Evolutionary conservation across 345 rosid genomes (phyloP).

Genomic region (Citrus unshiu): DNA sequence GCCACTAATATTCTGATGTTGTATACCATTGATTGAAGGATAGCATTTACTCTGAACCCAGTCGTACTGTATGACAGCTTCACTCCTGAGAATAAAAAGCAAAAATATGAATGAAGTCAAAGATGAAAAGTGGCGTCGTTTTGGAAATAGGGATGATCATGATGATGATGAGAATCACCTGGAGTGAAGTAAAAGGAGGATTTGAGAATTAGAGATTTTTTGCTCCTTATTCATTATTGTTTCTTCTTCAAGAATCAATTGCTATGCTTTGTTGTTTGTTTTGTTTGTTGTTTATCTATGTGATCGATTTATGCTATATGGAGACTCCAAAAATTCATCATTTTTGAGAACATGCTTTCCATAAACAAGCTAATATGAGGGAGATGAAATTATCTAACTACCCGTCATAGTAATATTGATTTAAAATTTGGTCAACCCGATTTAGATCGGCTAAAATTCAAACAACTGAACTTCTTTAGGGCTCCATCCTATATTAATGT

Average conservation of each 20-base stretch:
- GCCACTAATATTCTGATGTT: constrained; percentile 77
- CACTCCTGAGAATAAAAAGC: constrained; percentile 26
- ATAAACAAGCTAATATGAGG: no score
- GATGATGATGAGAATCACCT: constrained; percentile 19
- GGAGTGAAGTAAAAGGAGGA: constrained; percentile 42
- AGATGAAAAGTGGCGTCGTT: background rate
- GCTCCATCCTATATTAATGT: accelerated
- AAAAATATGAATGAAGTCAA: background rate
- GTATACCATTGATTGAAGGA: constrained; percentile 67
- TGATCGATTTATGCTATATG: no score
- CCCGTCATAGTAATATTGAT: no score
- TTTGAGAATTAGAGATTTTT: constrained; percentile 44
- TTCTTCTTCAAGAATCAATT: background rate
- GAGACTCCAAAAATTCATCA: no score
- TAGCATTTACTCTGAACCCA: constrained; percentile 77
- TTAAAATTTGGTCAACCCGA: no score
- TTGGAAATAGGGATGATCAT: background rate
- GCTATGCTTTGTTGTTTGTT: background rate
- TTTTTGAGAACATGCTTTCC: no score
- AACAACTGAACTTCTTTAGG: no score
- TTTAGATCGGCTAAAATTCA: accelerated
- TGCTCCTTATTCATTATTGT: constrained; percentile 55
- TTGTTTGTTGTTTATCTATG: no score
- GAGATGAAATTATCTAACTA: no score
- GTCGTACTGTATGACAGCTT: constrained; percentile 76